Evolutionary conservation across 176 grass and related monocot species (phyloP), one percentile per base, ranked within the genome.

Genomic region (Bothriochloa decipiens): DNA sequence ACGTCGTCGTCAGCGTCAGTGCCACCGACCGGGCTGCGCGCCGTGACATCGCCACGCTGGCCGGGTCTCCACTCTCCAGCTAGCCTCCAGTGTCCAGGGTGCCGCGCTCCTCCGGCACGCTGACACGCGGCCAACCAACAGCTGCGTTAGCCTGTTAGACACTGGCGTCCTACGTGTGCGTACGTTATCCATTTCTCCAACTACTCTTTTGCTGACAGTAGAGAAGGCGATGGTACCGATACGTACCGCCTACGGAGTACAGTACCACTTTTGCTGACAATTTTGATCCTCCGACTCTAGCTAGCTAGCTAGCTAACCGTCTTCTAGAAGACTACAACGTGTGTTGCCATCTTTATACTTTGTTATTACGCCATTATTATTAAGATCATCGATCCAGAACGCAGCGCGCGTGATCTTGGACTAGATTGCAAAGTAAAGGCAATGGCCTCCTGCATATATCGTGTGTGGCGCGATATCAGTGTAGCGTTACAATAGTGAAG

Each of bases 81-180:
- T 14, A 14, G 12, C 8, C 43, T 46, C 12, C 46, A 1, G 15
- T 13, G n/a, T 46, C 42, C 77, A 86, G 57, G 84, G 77, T 66
- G 84, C 84, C 69, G 77, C 43, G 69, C 80, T 72, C 53, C 22
- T 29, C 64, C 74, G 52, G 74, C 42, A 83, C 33, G 53, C 11
- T 67, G 53, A 23, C 52, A 35, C 80, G 28, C 41, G 71, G 28
- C 26, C 75, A 64, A 28, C 7, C 4, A 61, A 61, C 25, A 40
- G 28, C 52, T 23, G 70, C 4, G 23, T 3, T 41, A 70, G 36
- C 18, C 3, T 8, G 23, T 3, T 41, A 70, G 36, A 18, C 3
- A 35, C 6, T 23, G 7, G 7, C 29, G 9, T 70, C n/a, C 12
- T n/a, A 71, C 15, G 65, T 36, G 29, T 32, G 65, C 53, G 29